Evolutionary conservation across 2,329 filamentous ascomycete species (phyloP).

Genomic region (Whalleya microplaca): DNA sequence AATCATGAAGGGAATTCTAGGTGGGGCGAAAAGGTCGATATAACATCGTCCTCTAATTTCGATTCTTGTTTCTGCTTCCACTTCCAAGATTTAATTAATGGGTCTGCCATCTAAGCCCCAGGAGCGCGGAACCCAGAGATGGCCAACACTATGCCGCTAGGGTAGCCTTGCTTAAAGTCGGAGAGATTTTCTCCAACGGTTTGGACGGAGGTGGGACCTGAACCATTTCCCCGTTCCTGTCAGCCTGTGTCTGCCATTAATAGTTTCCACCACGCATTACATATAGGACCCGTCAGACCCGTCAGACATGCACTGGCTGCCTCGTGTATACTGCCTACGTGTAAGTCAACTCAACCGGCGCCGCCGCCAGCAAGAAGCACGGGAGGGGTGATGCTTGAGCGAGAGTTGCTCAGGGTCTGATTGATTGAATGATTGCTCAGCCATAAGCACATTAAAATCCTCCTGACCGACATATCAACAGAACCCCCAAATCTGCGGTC

Average conservation of each 20-base stretch:
- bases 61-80: neutral
- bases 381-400: neutral
- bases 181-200: slow-evolving; percentile 29
- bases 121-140: neutral
- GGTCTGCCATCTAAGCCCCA: neutral
- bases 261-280: neutral
- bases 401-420: neutral
- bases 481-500: slow-evolving; percentile 4
- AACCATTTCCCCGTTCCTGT: neutral
- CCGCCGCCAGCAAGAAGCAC: too few species aligned
- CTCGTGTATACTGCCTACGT: too few species aligned
- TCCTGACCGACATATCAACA: neutral
- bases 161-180: slow-evolving; percentile 23
- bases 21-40: neutral
- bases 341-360: too few species aligned
- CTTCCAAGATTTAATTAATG: neutral
- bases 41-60: slow-evolving; percentile 4
- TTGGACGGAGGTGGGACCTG: slow-evolving; percentile 12
- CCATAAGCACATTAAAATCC: neutral
- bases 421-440: neutral
- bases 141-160: too few species aligned
- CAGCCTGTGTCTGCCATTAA: neutral
- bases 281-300: neutral
- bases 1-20: too few species aligned
- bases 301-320: too few species aligned